phyloP scores from a whole-genome alignment of 1,139 yeast species.

The Hemisphaericaspora xylanilytica region DNA sequence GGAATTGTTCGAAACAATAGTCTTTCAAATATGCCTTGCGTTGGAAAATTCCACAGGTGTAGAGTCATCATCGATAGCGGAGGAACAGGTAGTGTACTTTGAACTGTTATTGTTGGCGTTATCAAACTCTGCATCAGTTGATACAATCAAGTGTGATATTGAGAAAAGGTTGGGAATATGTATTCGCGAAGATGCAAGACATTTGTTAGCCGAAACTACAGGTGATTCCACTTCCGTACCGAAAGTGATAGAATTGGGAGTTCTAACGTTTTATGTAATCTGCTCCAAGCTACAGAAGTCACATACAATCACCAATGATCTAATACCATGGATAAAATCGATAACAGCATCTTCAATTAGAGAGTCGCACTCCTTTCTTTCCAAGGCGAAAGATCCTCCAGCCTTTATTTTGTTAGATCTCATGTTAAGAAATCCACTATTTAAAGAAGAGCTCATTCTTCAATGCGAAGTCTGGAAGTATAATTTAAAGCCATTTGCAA shows the following conservation, averaged over 20 bases:
- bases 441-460: conserved; percentile 29
- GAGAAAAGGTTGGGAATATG: neutral
- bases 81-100: neutral
- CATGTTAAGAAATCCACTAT: conserved; percentile 35
- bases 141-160: too few relatives aligned
- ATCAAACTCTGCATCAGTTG: too few relatives aligned
- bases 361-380: conserved; percentile 28
- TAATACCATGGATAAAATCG: conserved; percentile 30
- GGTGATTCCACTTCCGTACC: neutral
- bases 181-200: neutral
- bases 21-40: conserved; percentile 10
- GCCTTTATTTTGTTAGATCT: conserved; percentile 36
- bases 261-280: conserved; percentile 10
- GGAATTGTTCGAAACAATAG: conserved; percentile 11
- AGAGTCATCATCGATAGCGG: neutral
- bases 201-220: neutral
- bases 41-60: neutral
- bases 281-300: conserved; percentile 3
- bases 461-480: conserved; percentile 40
- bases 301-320: conserved; percentile 13
- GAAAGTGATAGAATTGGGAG: conserved; percentile 7
- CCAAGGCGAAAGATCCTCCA: conserved; percentile 31
- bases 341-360: conserved; percentile 25
- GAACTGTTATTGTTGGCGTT: neutral
- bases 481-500: conserved; percentile 18